Evolutionary conservation across 495 filamentous ascomycete species (phyloP).

Genomic region (Xylaria palmicola): DNA sequence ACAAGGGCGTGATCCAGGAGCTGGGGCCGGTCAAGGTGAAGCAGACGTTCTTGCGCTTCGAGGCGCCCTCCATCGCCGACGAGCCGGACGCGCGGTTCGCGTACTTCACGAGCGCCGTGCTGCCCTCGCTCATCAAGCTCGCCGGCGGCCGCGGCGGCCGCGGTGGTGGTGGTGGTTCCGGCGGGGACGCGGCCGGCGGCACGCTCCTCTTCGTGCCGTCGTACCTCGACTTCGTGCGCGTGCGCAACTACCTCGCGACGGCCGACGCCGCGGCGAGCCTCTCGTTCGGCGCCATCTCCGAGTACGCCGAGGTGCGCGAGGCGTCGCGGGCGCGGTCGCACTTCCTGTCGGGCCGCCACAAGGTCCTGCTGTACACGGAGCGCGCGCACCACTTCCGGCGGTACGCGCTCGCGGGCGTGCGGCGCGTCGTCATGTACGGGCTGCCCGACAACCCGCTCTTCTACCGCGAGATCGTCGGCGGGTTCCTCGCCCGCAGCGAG

Average conservation of each 20-base stretch:
- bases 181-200: slow-evolving; percentile 37
- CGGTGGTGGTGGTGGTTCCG: too few relatives aligned
- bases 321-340: slow-evolving; percentile 81
- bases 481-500: slow-evolving; percentile 59
- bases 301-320: slow-evolving; percentile 76
- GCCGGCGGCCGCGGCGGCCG: too few relatives aligned
- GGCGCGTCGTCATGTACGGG: slow-evolving; percentile 78
- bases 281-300: slow-evolving; percentile 82
- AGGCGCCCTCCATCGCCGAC: slow-evolving; percentile 59
- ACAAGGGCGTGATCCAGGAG: slow-evolving; percentile 65
- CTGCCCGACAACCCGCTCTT: slow-evolving; percentile 86
- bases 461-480: slow-evolving; percentile 83
- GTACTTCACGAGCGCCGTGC: slow-evolving; percentile 77
- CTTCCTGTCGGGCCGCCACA: slow-evolving; percentile 78
- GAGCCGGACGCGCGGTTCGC: slow-evolving; percentile 92
- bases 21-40: slow-evolving; percentile 62
- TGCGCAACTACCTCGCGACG: slow-evolving; percentile 88
- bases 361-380: slow-evolving; percentile 85
- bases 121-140: slow-evolving; percentile 68
- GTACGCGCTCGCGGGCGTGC: slow-evolving; percentile 75
- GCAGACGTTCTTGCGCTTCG: slow-evolving; percentile 91
- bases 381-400: slow-evolving; percentile 92
- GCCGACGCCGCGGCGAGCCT: slow-evolving; percentile 63
- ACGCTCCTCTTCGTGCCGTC: slow-evolving; percentile 85
- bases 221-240: slow-evolving; percentile 89